Evolutionary conservation across 1,284 basidiomycete species (phyloP).

Genomic region (Boletellus sp.): DNA sequence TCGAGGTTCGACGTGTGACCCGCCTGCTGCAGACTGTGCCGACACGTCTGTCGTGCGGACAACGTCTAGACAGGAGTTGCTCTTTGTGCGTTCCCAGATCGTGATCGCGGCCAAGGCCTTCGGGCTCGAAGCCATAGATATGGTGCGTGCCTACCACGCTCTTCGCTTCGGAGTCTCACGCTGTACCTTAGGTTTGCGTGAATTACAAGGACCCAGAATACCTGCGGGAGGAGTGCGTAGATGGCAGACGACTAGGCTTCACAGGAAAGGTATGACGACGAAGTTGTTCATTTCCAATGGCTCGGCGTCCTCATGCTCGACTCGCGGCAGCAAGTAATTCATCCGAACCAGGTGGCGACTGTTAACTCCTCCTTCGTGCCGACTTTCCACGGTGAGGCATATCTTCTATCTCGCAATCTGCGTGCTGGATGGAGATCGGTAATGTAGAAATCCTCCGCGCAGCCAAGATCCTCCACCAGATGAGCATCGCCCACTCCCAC

Average conservation of each 20-base stretch:
- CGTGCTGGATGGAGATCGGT: background rate
- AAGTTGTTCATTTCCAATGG: background rate
- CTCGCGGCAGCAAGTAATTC: conserved; percentile 81
- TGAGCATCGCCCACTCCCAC: conserved; percentile 50
- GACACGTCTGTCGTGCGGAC: conserved; percentile 86
- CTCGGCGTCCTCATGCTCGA: conserved; percentile 2
- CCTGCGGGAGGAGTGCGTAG: conserved; percentile 73
- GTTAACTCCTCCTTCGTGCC: conserved; percentile 84
- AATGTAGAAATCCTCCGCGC: conserved; percentile 75
- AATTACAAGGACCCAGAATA: conserved; percentile 79
- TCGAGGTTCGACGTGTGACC: conserved; percentile 3
- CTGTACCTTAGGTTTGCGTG: conserved; percentile 69
- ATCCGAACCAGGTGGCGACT: conserved; percentile 79
- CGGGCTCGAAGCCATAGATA: conserved; percentile 83
- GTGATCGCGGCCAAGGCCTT: conserved; percentile 85
- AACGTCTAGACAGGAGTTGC: conserved; percentile 66
- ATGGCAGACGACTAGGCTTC: conserved; percentile 78
- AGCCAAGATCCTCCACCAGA: conserved; percentile 64
- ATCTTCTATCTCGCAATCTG: background rate
- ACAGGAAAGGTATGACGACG: conserved; percentile 67
- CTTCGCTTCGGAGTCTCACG: conserved; percentile 2
- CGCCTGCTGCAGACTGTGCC: conserved; percentile 66
- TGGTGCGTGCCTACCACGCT: conserved; percentile 46
- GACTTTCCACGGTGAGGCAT: conserved; percentile 55
- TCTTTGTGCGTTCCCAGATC: conserved; percentile 84